Evolutionary conservation across 345 rosid genomes (phyloP), one percentile per base, ranked within the genome.

Genomic region (Isatis tinctoria): DNA sequence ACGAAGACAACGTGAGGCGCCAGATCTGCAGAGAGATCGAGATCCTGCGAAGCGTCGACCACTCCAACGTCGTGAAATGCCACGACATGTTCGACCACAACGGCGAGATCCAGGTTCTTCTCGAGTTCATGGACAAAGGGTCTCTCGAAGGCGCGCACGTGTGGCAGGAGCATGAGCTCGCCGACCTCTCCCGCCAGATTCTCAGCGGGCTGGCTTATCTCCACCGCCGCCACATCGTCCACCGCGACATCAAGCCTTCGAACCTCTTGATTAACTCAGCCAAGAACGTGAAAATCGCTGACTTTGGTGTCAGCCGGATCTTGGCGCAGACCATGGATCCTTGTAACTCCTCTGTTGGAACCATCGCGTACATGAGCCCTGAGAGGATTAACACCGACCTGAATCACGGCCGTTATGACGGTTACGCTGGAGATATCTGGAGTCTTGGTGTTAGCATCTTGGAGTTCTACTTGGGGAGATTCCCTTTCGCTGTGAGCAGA

Each of bases 351-450:
- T 85, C 99, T 0, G 98, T 95, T 2, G 98, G 98, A 3, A 95
- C 98, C 32, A 92, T 95, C 11, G 99, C 98, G 2, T 95, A 95
- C 69, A 95, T 95, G 99, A 90, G 97, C 57, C 99, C 99, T 0
- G 99, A 95, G 78, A 74, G 97, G 83, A 95, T 95, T 60, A 95
- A 95, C 70, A 86, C 98, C 3, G 99, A 95, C 65, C 59, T 87
- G 81, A 95, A 95, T 69, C 89, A 92, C 4, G 98, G 98, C 1
- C 80, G 58, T 10, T 91, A 94, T 58, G 85, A 91, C 30, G 97
- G 88, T 0, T 90, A 71, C 73, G 93, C 95, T 0, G 97, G 96
- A 6, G 98, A 95, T 75, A 53, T 96, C 7, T 95, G 99, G 99
- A 88, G 97, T 32, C 79, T 92, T 4, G 99, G 99, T 37, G 98